Evolutionary conservation across 768 basidiomycete species (phyloP), one percentile per base, ranked within the genome.

Genomic region (Leccinum variicolor): DNA sequence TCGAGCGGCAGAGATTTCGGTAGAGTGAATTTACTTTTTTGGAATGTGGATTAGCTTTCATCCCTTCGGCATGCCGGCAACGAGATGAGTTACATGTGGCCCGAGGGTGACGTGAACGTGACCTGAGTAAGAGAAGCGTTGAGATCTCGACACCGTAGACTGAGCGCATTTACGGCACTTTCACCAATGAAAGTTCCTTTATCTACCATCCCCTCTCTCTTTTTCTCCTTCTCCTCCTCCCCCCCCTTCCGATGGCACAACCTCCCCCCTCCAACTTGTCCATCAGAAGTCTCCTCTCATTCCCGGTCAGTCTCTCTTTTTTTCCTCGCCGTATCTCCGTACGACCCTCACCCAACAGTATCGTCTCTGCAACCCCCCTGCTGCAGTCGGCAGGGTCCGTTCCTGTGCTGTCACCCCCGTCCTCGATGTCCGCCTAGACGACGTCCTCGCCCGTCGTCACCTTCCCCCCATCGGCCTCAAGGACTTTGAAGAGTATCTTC

Each of bases 401-500:
- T 88, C 87, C 2, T 87, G 82, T 67, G 76, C 79, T 51, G 81
- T 89, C 43, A 87, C 86, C 0, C 89, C 90, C 8, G 71, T 87
- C 36, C 81, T 86, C 64, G 74, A 84, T 55, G 81, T 92, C 58
- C 79, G 79, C 26, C 78, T 92, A 23, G 87, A 90, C 47, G 90
- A 92, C 68, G 81, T 92, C 3, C 77, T 92, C 56, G 80, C 89
- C 50, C 79, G 88, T 60, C 86, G 84, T 56, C 90, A 92, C 69
- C 79, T 92, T 0, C 90, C 90, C 0, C 90, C 90, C 7, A 80
- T 92, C 11, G 89, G 85, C 39, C 75, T 89, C 60, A 89, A 89
- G 69, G 87, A 89, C 70, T 81, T 88, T 54, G 85, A 86, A 75
- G 90, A 92, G 72, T 92, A 89, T 80, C 75, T 92, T 54, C 76